Percentiles rank a stretch among this genome's conserved stretches.
phyloP scores from a whole-genome alignment of 257 asterid genomes.

The Jaltomata sinuosa region DNA sequence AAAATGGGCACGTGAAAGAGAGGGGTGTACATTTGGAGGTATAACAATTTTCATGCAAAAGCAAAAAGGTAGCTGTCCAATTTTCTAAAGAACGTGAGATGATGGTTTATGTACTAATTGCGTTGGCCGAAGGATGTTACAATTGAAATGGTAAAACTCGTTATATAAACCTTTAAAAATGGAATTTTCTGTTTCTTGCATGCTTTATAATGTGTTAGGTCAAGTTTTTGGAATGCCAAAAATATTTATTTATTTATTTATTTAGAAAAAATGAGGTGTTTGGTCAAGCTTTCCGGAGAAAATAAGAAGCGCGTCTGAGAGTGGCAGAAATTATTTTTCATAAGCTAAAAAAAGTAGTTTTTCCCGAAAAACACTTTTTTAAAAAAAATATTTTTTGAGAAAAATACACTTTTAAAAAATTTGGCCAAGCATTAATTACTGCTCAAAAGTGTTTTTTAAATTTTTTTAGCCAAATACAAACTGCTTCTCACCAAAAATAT shows the following conservation, averaged over 20 bases:
- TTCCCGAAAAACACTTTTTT: background rate
- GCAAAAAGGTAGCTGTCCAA: background rate
- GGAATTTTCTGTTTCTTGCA: background rate
- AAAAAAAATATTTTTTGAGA: too few species aligned
- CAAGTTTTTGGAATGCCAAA: background rate
- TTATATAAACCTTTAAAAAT: background rate
- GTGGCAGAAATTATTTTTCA: too few species aligned
- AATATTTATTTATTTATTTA: too few species aligned
- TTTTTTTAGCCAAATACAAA: background rate
- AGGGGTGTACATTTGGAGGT: background rate
- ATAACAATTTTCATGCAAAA: background rate
- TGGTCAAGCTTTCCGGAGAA: background rate
- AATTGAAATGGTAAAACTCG: background rate
- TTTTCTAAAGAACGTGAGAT: background rate
- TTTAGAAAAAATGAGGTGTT: background rate
- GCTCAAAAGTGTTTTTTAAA: background rate
- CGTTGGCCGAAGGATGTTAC: background rate
- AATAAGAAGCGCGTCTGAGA: too few species aligned
- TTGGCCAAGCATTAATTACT: background rate
- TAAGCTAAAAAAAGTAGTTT: background rate
- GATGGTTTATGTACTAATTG: background rate
- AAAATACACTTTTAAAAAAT: background rate
- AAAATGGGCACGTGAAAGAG: background rate
- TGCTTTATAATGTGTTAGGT: too few species aligned
- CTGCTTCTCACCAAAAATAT: accelerated